phyloP scores from a whole-genome alignment of 495 filamentous ascomycete genomes.

The Aspergillus heteromorphus region DNA sequence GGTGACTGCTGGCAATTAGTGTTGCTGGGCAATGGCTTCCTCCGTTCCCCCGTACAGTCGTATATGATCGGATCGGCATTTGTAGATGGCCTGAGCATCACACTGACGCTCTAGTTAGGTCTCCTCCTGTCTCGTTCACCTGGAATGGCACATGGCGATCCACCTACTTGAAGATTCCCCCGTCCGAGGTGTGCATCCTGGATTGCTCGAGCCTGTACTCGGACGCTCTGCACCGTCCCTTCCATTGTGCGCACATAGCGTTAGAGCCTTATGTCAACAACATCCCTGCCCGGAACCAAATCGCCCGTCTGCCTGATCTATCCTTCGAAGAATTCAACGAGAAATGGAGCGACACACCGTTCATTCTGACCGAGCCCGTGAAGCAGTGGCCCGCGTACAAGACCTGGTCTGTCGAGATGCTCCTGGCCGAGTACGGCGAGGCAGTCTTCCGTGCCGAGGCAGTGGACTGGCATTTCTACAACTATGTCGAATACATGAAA shows the following conservation, averaged over 20 bases:
- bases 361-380: slow-evolving; percentile 83
- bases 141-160: slow-evolving; percentile 89
- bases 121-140: slow-evolving; percentile 42
- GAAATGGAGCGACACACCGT: slow-evolving; percentile 75
- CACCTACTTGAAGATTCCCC: slow-evolving; percentile 64
- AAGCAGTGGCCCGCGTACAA: slow-evolving; percentile 75
- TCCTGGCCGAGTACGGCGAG: slow-evolving; percentile 59
- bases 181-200: slow-evolving; percentile 45
- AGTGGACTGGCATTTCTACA: slow-evolving; percentile 80
- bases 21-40: background rate
- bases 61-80: background rate
- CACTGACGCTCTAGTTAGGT: slow-evolving; percentile 23
- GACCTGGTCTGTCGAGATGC: slow-evolving; percentile 62
- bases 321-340: slow-evolving; percentile 66
- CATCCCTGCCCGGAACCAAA: slow-evolving; percentile 70
- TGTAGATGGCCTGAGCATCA: slow-evolving; percentile 2
- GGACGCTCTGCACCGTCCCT: slow-evolving; percentile 85
- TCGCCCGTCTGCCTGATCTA: slow-evolving; percentile 63
- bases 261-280: slow-evolving; percentile 58
- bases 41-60: background rate
- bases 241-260: slow-evolving; percentile 75
- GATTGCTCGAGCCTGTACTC: slow-evolving; percentile 79
- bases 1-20: background rate
- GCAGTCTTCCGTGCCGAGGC: slow-evolving; percentile 82
- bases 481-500: slow-evolving; percentile 79